A percentile compares a stretch with the other conserved stretches of the same genome.
phyloP scores from a whole-genome alignment of 1,284 basidiomycete species.

The Cryptococcus sp. region DNA sequence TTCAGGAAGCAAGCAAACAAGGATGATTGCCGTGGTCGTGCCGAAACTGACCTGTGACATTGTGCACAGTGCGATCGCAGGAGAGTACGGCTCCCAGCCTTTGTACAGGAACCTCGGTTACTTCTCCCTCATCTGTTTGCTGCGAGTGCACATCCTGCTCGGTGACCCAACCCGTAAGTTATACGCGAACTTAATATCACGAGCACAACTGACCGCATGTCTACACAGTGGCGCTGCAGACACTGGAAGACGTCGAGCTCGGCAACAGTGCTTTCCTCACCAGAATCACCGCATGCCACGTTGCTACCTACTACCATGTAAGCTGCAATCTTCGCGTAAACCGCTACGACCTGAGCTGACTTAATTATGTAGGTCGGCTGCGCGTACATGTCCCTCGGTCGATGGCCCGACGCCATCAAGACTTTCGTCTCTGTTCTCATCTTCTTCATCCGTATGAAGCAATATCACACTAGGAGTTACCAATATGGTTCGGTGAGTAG shows the following conservation, averaged over 20 bases:
- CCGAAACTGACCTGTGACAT: too few relatives aligned
- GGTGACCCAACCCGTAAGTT: conserved; percentile 77
- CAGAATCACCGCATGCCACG: conserved; percentile 90
- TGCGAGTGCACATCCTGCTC: conserved; percentile 92
- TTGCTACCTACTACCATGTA: conserved; percentile 54
- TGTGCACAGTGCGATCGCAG: conserved; percentile 64
- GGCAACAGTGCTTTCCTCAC: conserved; percentile 78
- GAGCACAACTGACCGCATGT: not conserved
- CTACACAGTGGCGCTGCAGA: conserved; percentile 77
- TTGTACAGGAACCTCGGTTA: conserved; percentile 97
- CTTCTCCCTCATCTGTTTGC: conserved; percentile 91
- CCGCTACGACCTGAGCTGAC: not conserved
- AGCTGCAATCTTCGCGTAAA: not conserved
- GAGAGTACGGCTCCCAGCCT: conserved; percentile 86
- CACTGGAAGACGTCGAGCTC: conserved; percentile 90
- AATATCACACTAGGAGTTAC: conserved; percentile 93
- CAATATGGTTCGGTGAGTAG: conserved; percentile 85
- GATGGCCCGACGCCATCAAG: conserved; percentile 93
- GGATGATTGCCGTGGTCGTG: too few relatives aligned
- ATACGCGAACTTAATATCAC: not conserved
- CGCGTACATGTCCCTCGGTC: conserved; percentile 91
- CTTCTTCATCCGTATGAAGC: conserved; percentile 87
- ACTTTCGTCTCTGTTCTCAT: conserved; percentile 90
- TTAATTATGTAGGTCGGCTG: conserved; percentile 77
- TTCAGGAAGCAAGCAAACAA: too few relatives aligned